Conservation (phyloP, 176 grass and related monocot genomes). For the Musa itinerans region DNA sequence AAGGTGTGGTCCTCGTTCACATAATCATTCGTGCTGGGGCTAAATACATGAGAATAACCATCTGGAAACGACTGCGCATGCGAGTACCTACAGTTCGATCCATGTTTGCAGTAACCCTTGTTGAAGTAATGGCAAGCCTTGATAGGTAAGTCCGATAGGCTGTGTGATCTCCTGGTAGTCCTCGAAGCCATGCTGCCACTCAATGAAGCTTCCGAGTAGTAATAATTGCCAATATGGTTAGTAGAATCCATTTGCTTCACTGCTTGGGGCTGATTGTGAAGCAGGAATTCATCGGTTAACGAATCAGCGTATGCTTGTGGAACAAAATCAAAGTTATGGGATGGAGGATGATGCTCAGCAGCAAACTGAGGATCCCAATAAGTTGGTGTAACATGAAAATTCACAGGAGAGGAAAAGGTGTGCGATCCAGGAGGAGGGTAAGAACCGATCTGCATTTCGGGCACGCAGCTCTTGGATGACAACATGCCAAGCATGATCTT, state of each 20-base stretch:
- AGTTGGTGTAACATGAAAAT: constrained; percentile 9
- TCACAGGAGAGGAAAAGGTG: constrained; percentile 14
- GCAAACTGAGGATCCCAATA: not conserved
- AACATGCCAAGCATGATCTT: constrained; percentile 43
- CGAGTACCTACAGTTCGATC: constrained; percentile 50
- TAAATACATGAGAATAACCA: not conserved
- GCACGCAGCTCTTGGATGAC: constrained; percentile 11
- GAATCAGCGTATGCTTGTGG: constrained; percentile 1
- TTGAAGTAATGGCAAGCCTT: constrained; percentile 67
- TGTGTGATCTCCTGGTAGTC: constrained; percentile 18
- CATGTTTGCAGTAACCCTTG: constrained; percentile 77
- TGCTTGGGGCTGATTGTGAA: constrained; percentile 17
- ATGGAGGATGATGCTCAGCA: not conserved
- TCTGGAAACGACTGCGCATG: constrained; percentile 43
- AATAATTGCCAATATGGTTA: constrained; percentile 23
- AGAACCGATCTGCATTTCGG: not conserved
- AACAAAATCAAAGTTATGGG: constrained; percentile 5
- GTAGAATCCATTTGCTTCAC: constrained; percentile 22
- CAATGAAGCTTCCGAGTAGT: constrained; percentile 18
- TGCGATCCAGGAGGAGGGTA: too few relatives aligned
- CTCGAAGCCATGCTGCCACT: constrained; percentile 2
- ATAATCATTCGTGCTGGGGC: not conserved
- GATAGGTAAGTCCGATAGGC: constrained; percentile 18
- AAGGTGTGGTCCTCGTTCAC: constrained; percentile 12
- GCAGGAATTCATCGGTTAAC: constrained; percentile 8